Base-by-base conservation (phyloP, 306 rosid genomes). In the Hippophae gyantsensis region DNA sequence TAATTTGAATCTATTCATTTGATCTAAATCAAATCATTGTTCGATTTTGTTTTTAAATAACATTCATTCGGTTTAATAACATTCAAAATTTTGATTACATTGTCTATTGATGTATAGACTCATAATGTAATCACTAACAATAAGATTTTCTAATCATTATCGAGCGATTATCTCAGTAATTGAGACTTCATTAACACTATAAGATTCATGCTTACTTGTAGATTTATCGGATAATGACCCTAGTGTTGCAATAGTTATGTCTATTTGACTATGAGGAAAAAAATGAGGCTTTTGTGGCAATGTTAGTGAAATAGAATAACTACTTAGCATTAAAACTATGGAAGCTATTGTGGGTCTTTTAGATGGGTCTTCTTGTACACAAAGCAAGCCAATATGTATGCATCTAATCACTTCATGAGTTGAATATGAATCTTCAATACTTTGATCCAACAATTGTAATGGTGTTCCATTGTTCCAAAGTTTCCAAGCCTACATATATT, bases 271-370 rank as follows among this genome's bases (percentile, higher is more conserved):
- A 18, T 18, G 1, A 18, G 23, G 23, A 1, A 18, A 18, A 18
- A 18, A 18, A 18, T 18, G 0, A 18, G 23, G 23, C 23, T 18
- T 18, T 18, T 18, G 23, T 18, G 23, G 23, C 1, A 18, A 18
- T 18, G 1, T 18, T 18, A 18, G 23, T 18, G 23, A 18, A 18
- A 74, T 57, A 13, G 82, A 69, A 66, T 65, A 27, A 44, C 88
- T 74, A 32, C 26, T 72, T 3, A 85, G 78, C 78, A 81, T 49
- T 44, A 77, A 68, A 59, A 76, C 68, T 43, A 84, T 23, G 8
- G 81, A 45, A 13, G 56, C 72, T 83, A 81, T 79, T 2, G 83
- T 72, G 7, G 92, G 87, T 40, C 83, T 74, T 14, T 58, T 64
- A n/a, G 48, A 45, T 14, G 72, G 72, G 71, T 74, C 72, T 53